These are phyloP conservation scores for Vaucheria bursata DNA, from an alignment of 352 stramenopile species.

Conservation along the genomic window DNA sequence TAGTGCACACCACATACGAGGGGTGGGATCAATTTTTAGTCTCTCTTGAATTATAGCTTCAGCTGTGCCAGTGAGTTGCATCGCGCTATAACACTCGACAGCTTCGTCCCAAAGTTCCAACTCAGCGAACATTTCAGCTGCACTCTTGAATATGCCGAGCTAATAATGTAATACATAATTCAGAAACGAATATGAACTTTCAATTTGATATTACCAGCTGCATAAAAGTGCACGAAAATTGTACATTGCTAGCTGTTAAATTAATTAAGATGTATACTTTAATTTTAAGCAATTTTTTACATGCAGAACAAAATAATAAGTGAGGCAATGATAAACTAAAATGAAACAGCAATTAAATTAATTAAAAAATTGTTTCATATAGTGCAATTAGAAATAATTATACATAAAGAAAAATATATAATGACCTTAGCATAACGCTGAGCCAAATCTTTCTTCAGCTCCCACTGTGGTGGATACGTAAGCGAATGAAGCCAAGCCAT, in stretches of 20 bases:
- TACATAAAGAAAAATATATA: too few relatives aligned
- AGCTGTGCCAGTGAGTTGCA: conserved; percentile 52
- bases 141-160: conserved; percentile 60
- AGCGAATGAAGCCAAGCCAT: conserved; percentile 71
- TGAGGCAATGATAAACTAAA: too few relatives aligned
- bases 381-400: too few relatives aligned
- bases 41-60: conserved; percentile 70
- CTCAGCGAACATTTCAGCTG: conserved; percentile 72
- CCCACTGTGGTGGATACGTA: conserved; percentile 71
- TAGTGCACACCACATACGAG: conserved; percentile 76
- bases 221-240: too few relatives aligned
- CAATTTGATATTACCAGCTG: too few relatives aligned
- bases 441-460: conserved; percentile 71
- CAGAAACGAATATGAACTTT: too few relatives aligned
- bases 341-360: too few relatives aligned
- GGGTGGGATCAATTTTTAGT: conserved; percentile 62
- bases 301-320: too few relatives aligned
- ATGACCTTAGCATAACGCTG: conserved; percentile 65
- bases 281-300: too few relatives aligned
- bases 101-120: conserved; percentile 83
- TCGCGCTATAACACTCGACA: conserved; percentile 74
- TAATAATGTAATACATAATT: neutral
- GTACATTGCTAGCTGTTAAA: too few relatives aligned
- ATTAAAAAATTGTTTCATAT: too few relatives aligned
- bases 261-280: too few relatives aligned